Conservation (phyloP, 1,284 basidiomycete species). For the Marasmius sp. region DNA sequence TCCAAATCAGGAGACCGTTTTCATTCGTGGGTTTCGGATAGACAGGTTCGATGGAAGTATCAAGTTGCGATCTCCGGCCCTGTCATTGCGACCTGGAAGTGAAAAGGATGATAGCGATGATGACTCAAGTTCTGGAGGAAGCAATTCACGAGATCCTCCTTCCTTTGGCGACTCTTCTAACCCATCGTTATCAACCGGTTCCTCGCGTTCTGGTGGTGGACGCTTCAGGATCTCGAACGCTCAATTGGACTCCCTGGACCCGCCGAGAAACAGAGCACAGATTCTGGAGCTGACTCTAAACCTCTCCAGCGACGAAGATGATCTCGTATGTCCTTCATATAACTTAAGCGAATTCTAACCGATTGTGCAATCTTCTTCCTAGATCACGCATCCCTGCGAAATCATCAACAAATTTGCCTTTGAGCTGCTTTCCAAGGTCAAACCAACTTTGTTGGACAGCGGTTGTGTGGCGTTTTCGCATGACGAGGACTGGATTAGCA, state of each 20-base stretch:
- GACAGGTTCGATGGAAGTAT: background rate
- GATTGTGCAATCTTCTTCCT: background rate
- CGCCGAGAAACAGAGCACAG: too few species aligned
- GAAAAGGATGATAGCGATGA: background rate
- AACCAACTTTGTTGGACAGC: conserved; percentile 1
- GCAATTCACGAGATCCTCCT: background rate
- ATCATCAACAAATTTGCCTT: conserved; percentile 11
- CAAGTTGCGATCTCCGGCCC: background rate
- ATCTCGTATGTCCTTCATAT: background rate
- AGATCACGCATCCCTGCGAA: conserved; percentile 8
- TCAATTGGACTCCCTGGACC: too few species aligned
- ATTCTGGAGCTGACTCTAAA: too few species aligned
- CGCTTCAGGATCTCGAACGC: too few species aligned
- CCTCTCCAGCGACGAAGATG: too few species aligned
- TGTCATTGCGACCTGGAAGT: background rate
- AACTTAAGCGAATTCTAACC: background rate
- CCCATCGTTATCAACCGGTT: background rate
- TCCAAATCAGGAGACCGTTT: background rate
- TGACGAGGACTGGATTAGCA: conserved; percentile 11
- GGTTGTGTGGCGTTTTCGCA: conserved; percentile 10
- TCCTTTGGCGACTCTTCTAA: background rate
- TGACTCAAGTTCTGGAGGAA: background rate
- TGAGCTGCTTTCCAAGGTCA: conserved; percentile 2
- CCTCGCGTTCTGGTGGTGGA: too few species aligned
- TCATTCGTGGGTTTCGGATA: conserved; percentile 16